Percentiles rank a stretch among this genome's conserved stretches.
Evolutionary conservation across 441 rosid genomes (phyloP).

Genomic region (Eutrema salsugineum): DNA sequence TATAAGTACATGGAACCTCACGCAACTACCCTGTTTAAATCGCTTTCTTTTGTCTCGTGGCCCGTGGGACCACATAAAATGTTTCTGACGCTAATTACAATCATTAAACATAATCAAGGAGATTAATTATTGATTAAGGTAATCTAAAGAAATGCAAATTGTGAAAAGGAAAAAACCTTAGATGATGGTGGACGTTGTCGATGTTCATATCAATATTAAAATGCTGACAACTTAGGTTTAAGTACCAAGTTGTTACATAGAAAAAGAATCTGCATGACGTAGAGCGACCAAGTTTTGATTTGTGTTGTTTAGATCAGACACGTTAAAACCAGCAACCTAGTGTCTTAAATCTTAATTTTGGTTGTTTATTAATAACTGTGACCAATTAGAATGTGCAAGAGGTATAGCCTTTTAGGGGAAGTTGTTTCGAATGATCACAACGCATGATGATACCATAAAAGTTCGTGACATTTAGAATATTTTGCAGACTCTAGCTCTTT

Average conservation of each 20-base stretch:
- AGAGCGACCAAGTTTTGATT: slow-evolving; percentile 23
- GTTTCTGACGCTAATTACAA: slow-evolving; percentile 32
- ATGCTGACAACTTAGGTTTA: slow-evolving; percentile 10
- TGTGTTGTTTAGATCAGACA: slow-evolving; percentile 28
- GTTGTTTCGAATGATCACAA: background rate
- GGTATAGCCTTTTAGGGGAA: background rate
- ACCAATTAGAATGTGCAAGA: slow-evolving; percentile 16
- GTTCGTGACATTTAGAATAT: background rate
- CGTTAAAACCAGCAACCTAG: slow-evolving; percentile 19
- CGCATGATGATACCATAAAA: background rate
- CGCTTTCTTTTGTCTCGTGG: slow-evolving; percentile 2
- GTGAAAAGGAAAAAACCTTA: slow-evolving; percentile 19
- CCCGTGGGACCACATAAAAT: slow-evolving; percentile 21
- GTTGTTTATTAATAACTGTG: background rate
- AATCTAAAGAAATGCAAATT: slow-evolving; percentile 20
- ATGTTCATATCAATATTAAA: slow-evolving; percentile 3
- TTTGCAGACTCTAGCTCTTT: background rate
- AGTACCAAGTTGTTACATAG: slow-evolving; percentile 34
- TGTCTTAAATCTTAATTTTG: slow-evolving; percentile 12
- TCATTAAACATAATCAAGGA: slow-evolving; percentile 19
- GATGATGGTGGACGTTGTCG: slow-evolving; percentile 13
- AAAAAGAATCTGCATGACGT: slow-evolving; percentile 31
- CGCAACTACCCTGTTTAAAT: slow-evolving; percentile 9
- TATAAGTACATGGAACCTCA: slow-evolving; percentile 18
- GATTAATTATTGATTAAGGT: slow-evolving; percentile 22